Evolutionary conservation across 2,329 filamentous ascomycete genomes (phyloP).

Genomic region (Phialophora macrospora): DNA sequence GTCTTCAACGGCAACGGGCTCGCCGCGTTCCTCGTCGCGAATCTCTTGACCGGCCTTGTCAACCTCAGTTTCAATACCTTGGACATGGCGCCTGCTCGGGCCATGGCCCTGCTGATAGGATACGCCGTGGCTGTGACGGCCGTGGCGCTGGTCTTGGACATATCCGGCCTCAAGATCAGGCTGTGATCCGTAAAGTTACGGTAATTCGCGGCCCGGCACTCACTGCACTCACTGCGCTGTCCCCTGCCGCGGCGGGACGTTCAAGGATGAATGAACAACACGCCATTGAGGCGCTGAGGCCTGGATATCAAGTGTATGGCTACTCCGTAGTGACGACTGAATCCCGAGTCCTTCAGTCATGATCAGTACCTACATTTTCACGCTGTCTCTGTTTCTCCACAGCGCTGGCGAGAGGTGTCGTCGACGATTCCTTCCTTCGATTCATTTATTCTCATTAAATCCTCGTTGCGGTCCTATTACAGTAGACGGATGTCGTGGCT

Average conservation of each 20-base stretch:
- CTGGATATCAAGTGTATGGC: too few relatives aligned
- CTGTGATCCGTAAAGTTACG: conserved; percentile 16
- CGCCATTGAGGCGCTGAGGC: too few relatives aligned
- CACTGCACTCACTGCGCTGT: too few relatives aligned
- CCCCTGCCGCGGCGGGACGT: background rate
- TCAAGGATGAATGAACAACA: too few relatives aligned
- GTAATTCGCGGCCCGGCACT: background rate
- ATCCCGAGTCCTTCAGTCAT: background rate
- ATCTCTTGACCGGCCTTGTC: conserved; percentile 84
- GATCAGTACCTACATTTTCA: too few relatives aligned
- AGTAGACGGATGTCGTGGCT: background rate
- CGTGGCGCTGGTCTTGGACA: conserved; percentile 59
- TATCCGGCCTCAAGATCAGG: conserved; percentile 44
- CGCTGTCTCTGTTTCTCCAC: too few relatives aligned
- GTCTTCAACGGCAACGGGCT: conserved; percentile 90
- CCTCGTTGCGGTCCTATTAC: background rate
- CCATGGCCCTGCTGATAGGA: conserved; percentile 74
- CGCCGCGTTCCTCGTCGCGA: conserved; percentile 82
- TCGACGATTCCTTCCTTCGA: background rate
- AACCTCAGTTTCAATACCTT: conserved; percentile 87
- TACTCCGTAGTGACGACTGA: too few relatives aligned
- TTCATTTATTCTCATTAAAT: background rate
- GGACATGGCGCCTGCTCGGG: conserved; percentile 65
- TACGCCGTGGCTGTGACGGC: conserved; percentile 73
- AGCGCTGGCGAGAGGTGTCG: background rate